Percentiles rank a stretch among this genome's conserved stretches.
Conservation (phyloP, 441 rosid species). For the Populus trichocarpa region DNA sequence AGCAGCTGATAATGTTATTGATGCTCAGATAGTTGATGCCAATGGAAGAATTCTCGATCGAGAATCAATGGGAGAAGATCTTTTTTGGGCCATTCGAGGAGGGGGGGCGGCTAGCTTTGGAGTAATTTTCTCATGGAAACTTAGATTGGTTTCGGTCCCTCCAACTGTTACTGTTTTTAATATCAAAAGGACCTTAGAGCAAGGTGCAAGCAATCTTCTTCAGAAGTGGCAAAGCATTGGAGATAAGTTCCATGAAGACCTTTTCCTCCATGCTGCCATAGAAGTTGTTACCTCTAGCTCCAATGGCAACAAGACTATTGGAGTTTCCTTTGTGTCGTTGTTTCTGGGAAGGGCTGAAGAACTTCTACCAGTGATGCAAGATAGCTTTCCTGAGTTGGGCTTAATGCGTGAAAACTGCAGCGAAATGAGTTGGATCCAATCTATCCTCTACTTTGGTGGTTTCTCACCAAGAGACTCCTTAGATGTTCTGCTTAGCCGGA, state of each 20-base stretch:
- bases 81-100: too few relatives aligned
- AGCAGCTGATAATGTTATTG: too few relatives aligned
- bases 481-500: conserved; percentile 29
- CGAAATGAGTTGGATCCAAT: conserved; percentile 51
- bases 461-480: conserved; percentile 13
- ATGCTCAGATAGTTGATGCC: too few relatives aligned
- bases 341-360: conserved; percentile 38
- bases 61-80: too few relatives aligned
- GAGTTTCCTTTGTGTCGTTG: conserved; percentile 33
- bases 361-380: conserved; percentile 26
- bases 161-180: conserved; percentile 44
- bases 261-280: conserved; percentile 24
- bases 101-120: conserved; percentile 28
- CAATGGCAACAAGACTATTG: conserved; percentile 24
- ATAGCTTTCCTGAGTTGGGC: conserved; percentile 36
- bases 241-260: conserved; percentile 33
- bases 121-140: conserved; percentile 49
- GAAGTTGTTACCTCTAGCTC: neutral
- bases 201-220: conserved; percentile 35
- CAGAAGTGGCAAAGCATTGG: conserved; percentile 45
- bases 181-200: conserved; percentile 34
- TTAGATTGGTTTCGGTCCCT: conserved; percentile 56
- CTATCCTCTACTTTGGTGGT: conserved; percentile 35
- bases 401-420: conserved; percentile 30
- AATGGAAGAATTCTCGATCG: too few relatives aligned